Base-by-base conservation (phyloP, 192 early-diverging fungal genomes). In the Backusella tarrabulga region DNA sequence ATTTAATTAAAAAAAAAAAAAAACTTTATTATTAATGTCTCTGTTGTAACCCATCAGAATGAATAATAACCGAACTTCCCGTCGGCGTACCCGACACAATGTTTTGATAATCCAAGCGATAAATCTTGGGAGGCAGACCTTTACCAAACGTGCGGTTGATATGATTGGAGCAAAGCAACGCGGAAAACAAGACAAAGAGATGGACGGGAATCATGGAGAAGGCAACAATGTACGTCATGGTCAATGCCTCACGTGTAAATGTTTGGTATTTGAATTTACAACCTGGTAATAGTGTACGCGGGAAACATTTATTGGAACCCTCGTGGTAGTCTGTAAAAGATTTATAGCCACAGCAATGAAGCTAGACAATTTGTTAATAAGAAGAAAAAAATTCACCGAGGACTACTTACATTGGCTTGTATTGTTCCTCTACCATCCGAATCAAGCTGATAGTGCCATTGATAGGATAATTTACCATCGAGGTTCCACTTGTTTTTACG, bases 291-390 rank as follows among this genome's bases (percentile, higher is more conserved):
- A 85, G 79, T 1, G 87, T 85, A 2, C 87, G 77, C 17, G 87
- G 87, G 63, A 84, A 88, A 34, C 87, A 88, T 35, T 85, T 85
- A 9, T 86, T 77, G 26, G 85, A 85, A 35, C 81, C 73, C 34
- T 85, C 85, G 17, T 83, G 84, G 23, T 81, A 85, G 67, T 88
- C 87, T 14, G 81, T 69, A 35, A 83, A 74, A 11, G 79, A 74
- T 50, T 85, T 81, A 77, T 83, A 86, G 1, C 87, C 87, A 77
- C 87, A 88, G 32, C 87, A 88, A 26, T 84, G 83, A 1, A 88
- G 46, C 84, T 87, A 32, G 32, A 32, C 32, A 32, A 32, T 32
- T 32, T 32, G 32, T 32, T 32, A 32, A 1, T 32, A 32, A 63
- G 2, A 23, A 40, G 11, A 32, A 66, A 19, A 72, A 41, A 44